A percentile compares a stretch with the other conserved stretches of the same genome.
Evolutionary conservation across 495 filamentous ascomycete species (phyloP).

Genomic region (Xylaria castorea): DNA sequence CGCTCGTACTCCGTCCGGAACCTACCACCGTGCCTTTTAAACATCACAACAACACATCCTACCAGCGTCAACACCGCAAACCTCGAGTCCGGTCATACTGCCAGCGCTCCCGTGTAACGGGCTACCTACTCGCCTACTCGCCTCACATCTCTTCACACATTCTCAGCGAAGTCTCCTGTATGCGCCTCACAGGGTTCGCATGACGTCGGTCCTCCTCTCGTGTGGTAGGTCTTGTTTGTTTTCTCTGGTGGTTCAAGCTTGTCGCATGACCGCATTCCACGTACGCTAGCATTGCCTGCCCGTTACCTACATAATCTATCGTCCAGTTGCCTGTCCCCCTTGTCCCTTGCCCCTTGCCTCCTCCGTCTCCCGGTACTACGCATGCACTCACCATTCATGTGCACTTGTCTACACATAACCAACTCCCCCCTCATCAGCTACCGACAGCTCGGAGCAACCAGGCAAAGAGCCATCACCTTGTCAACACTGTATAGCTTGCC

Average conservation of each 20-base stretch:
- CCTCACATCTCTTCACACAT: neutral
- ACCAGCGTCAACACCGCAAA: neutral
- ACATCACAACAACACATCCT: neutral
- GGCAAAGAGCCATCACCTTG: neutral
- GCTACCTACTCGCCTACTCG: neutral
- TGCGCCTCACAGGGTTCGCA: slow-evolving; percentile 9
- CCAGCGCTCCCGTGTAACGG: slow-evolving; percentile 3
- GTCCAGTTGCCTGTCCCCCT: neutral
- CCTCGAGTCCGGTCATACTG: neutral
- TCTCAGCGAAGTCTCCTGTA: neutral
- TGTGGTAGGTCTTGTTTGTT: slow-evolving; percentile 8
- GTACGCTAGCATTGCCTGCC: neutral
- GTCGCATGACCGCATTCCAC: slow-evolving; percentile 1
- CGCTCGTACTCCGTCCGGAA: neutral
- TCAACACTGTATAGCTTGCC: neutral
- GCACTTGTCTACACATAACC: slow-evolving; percentile 9
- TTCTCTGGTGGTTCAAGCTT: neutral
- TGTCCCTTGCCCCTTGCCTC: neutral
- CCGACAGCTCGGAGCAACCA: neutral
- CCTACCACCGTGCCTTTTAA: neutral
- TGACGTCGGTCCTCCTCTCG: slow-evolving; percentile 24
- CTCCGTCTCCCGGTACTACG: neutral
- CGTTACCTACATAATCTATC: neutral
- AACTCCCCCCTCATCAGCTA: neutral
- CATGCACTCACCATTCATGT: neutral